A percentile compares a stretch with the other conserved stretches of the same genome.
Conservation (phyloP, 2,329 filamentous ascomycete species). For the Aspergillus pseudoterreus region DNA sequence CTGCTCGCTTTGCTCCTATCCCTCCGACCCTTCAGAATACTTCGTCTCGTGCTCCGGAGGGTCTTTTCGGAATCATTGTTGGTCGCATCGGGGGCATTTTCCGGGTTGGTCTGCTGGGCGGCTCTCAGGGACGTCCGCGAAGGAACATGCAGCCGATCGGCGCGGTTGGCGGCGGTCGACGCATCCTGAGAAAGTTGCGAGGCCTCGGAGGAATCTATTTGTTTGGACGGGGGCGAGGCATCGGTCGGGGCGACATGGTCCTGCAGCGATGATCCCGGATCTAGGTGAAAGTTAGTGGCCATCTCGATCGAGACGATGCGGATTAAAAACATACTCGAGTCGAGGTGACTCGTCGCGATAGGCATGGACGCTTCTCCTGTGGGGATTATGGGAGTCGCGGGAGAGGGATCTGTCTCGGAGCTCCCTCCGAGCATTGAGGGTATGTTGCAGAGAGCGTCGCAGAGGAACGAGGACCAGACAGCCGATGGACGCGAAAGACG, state of each 20-base stretch:
- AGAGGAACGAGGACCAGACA: slow-evolving; percentile 3
- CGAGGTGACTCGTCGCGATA: slow-evolving; percentile 23
- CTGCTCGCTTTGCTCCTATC: slow-evolving; percentile 67
- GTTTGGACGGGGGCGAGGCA: slow-evolving; percentile 19
- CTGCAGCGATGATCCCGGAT: slow-evolving; percentile 22
- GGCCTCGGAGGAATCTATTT: slow-evolving; percentile 12
- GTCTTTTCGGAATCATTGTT: slow-evolving; percentile 52
- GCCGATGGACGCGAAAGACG: slow-evolving; percentile 8
- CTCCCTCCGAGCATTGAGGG: slow-evolving; percentile 34
- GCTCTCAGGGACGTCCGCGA: slow-evolving; percentile 38
- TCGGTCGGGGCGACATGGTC: slow-evolving; percentile 18
- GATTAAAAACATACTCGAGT: slow-evolving; percentile 23
- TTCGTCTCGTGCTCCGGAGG: slow-evolving; percentile 62
- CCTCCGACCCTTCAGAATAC: slow-evolving; percentile 59
- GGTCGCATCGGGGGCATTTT: slow-evolving; percentile 29
- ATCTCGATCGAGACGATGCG: neutral
- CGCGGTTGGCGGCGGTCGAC: slow-evolving; percentile 31
- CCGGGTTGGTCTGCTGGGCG: slow-evolving; percentile 32
- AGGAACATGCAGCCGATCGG: slow-evolving; percentile 33
- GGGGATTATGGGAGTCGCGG: slow-evolving; percentile 26
- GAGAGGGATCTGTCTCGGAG: slow-evolving; percentile 28
- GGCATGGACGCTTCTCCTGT: slow-evolving; percentile 33
- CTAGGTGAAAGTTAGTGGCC: slow-evolving; percentile 17
- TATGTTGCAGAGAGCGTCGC: slow-evolving; percentile 19
- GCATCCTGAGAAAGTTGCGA: slow-evolving; percentile 9